Percentiles rank a stretch among this genome's conserved stretches.
phyloP scores from a whole-genome alignment of 2,329 filamentous ascomycete species.

The Penicillium oxalicum region DNA sequence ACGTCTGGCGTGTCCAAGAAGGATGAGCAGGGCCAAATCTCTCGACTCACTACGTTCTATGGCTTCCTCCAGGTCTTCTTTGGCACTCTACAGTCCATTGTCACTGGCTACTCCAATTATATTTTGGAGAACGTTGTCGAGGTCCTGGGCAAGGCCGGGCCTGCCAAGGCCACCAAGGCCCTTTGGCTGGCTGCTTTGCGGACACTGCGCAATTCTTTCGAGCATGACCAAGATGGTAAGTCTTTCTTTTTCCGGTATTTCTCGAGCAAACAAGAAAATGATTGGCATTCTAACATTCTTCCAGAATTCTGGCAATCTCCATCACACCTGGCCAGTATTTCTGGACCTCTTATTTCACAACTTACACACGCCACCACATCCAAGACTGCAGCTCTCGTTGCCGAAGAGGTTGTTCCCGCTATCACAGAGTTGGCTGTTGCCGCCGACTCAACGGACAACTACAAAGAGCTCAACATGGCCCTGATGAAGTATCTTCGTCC shows the following conservation, averaged over 20 bases:
- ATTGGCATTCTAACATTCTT: neutral
- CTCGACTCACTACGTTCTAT: constrained; percentile 71
- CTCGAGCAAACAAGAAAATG: no score
- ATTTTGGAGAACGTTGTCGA: constrained; percentile 68
- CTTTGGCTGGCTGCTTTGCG: constrained; percentile 66
- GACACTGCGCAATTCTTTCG: constrained; percentile 69
- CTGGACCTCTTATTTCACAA: constrained; percentile 63
- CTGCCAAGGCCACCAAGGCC: constrained; percentile 45
- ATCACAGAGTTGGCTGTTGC: constrained; percentile 74
- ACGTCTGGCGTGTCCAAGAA: constrained; percentile 55
- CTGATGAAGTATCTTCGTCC: constrained; percentile 71
- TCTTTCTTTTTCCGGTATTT: neutral
- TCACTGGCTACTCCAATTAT: constrained; percentile 86
- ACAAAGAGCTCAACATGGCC: constrained; percentile 76
- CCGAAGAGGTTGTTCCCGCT: constrained; percentile 60
- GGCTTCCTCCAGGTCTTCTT: constrained; percentile 77
- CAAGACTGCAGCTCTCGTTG: constrained; percentile 42
- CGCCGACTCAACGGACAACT: constrained; percentile 78
- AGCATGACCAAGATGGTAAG: constrained; percentile 75
- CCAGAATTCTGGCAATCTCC: constrained; percentile 87
- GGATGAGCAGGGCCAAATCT: constrained; percentile 52
- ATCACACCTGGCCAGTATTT: constrained; percentile 71
- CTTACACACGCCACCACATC: constrained; percentile 45
- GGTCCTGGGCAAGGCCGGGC: constrained; percentile 47
- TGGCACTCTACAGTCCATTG: constrained; percentile 80